Conservation (phyloP, 768 basidiomycete genomes). For the Mycena kentingensis region DNA sequence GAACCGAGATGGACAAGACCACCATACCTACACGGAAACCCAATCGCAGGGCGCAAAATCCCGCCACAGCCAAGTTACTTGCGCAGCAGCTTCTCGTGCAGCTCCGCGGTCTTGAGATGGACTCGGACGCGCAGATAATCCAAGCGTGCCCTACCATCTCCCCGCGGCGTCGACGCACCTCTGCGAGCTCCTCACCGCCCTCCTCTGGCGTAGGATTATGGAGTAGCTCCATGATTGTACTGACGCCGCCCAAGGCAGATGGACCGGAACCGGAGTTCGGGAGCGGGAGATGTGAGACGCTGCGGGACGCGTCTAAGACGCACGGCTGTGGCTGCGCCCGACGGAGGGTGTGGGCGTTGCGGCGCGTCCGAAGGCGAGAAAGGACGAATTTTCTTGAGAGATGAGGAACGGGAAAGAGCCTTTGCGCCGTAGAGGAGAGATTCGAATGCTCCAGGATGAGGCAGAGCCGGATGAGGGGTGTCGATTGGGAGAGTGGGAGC, state of each 20-base stretch:
- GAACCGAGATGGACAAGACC: no score
- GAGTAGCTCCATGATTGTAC: constrained; percentile 24
- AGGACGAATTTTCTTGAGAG: constrained; percentile 42
- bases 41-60: no score
- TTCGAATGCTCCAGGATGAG: constrained; percentile 32
- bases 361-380: constrained; percentile 19
- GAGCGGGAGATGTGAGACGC: constrained; percentile 47
- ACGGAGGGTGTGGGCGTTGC: constrained; percentile 14
- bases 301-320: constrained; percentile 42
- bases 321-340: constrained; percentile 9
- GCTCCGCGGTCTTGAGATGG: constrained; percentile 73
- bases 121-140: constrained; percentile 79
- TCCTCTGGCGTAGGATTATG: constrained; percentile 17
- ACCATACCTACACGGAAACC: no score
- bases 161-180: constrained; percentile 63
- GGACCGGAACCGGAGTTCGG: constrained; percentile 31
- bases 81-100: constrained; percentile 51
- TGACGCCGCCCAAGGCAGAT: constrained; percentile 15
- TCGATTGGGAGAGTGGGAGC: constrained; percentile 28
- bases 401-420: constrained; percentile 56
- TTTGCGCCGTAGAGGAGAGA: constrained; percentile 43
- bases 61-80: no score
- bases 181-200: constrained; percentile 55
- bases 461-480: constrained; percentile 26
- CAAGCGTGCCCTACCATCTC: constrained; percentile 67